Conservation (phyloP, 371 early-diverging fungal genomes). For the Mucor plumbeus region DNA sequence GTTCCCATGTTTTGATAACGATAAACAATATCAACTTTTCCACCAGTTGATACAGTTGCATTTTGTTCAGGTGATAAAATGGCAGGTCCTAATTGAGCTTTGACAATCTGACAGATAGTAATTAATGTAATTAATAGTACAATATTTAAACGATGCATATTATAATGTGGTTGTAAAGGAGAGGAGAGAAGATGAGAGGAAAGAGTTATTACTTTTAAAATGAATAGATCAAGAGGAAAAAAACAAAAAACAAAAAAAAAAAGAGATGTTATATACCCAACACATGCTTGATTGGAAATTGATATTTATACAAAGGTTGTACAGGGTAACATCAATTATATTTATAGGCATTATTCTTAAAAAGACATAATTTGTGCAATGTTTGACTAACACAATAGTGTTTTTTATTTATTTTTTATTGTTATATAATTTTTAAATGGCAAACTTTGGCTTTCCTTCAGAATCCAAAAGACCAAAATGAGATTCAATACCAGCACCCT, state of each 20-base stretch:
- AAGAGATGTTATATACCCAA: neutral
- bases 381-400: neutral
- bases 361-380: neutral
- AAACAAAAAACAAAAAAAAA: too few species aligned
- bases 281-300: slow-evolving; percentile 2
- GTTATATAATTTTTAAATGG: neutral
- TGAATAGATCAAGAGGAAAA: slow-evolving; percentile 10
- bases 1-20: slow-evolving; percentile 34
- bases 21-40: slow-evolving; percentile 30
- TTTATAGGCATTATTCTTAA: neutral
- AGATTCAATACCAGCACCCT: slow-evolving; percentile 57
- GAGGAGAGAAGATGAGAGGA: neutral
- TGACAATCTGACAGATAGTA: neutral
- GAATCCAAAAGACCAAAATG: slow-evolving; percentile 61
- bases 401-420: neutral
- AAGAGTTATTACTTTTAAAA: neutral
- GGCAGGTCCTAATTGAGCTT: slow-evolving; percentile 33
- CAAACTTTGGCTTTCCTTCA: slow-evolving; percentile 34
- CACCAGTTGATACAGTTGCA: slow-evolving; percentile 27
- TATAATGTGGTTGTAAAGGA: neutral
- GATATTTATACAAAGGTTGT: slow-evolving; percentile 13
- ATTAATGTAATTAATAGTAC: neutral
- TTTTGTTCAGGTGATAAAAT: slow-evolving; percentile 31
- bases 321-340: slow-evolving; percentile 12
- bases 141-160: neutral